Conservation (phyloP, 2,329 filamentous ascomycete genomes). For the Zymoseptoria passerinii region DNA sequence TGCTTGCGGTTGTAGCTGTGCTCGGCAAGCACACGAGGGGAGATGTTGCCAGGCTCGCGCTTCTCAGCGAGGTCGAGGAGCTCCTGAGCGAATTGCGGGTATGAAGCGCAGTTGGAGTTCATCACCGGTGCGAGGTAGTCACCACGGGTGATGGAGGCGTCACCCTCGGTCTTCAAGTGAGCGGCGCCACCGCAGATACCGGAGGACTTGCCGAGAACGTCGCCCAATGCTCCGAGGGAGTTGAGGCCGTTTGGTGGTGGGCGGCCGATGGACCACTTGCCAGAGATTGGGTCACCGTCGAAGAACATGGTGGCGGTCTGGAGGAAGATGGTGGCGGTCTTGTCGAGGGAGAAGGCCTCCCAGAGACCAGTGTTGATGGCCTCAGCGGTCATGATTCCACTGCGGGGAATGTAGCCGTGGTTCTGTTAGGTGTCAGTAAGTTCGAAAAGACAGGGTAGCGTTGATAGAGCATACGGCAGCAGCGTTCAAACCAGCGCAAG, state of each 20-base stretch:
- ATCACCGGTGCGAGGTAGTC: slow-evolving; percentile 21
- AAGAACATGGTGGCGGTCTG: slow-evolving; percentile 21
- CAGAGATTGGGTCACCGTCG: slow-evolving; percentile 16
- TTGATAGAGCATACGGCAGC: slow-evolving; percentile 10
- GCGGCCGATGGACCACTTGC: slow-evolving; percentile 16
- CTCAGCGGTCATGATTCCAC: slow-evolving; percentile 13
- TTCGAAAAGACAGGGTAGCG: neutral
- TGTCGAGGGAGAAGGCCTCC: slow-evolving; percentile 17
- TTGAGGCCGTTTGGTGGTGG: slow-evolving; percentile 13
- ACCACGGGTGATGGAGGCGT: slow-evolving; percentile 23
- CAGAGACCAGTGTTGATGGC: slow-evolving; percentile 19
- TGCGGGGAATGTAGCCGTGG: slow-evolving; percentile 21
- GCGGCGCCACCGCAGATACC: slow-evolving; percentile 21
- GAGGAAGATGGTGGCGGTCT: slow-evolving; percentile 19
- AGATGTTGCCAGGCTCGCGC: slow-evolving; percentile 15
- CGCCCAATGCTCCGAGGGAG: slow-evolving; percentile 17
- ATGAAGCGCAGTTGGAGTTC: slow-evolving; percentile 21
- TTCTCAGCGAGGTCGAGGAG: slow-evolving; percentile 18
- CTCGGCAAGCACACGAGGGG: slow-evolving; percentile 19
- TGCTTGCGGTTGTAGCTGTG: slow-evolving; percentile 22
- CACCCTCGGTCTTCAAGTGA: slow-evolving; percentile 19
- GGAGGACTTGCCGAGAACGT: slow-evolving; percentile 18
- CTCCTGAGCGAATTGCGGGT: slow-evolving; percentile 19
- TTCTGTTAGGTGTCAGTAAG: slow-evolving; percentile 16
- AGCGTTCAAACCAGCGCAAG: slow-evolving; percentile 20